Conservation (phyloP, 371 early-diverging fungal genomes). For the Entomophthora muscae region DNA sequence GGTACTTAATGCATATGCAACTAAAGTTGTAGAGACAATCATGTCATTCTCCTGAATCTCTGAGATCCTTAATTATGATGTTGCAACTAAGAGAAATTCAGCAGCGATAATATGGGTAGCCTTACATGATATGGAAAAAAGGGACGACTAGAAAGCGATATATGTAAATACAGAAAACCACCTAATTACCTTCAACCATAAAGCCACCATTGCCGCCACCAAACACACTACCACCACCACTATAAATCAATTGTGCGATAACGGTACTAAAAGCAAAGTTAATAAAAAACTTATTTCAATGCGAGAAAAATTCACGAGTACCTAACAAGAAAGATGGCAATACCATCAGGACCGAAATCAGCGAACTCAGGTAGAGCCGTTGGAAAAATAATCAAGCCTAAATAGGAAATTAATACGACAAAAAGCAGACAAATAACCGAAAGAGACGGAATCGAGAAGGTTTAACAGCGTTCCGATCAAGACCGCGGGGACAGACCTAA, state of each 20-base stretch:
- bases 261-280: constrained; percentile 32
- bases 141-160: constrained; percentile 47
- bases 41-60: constrained; percentile 32
- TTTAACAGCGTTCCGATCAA: constrained; percentile 75
- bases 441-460: constrained; percentile 79
- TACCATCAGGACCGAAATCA: constrained; percentile 72
- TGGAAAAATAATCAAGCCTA: constrained; percentile 71
- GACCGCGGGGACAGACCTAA: constrained; percentile 66
- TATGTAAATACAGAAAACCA: not conserved
- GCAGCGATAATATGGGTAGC: not conserved
- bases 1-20: constrained; percentile 66
- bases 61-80: constrained; percentile 39
- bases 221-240: constrained; percentile 71
- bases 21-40: constrained; percentile 76
- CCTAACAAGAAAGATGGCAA: constrained; percentile 82
- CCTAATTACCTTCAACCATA: constrained; percentile 73
- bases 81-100: constrained; percentile 25
- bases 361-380: constrained; percentile 51
- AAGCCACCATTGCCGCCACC: constrained; percentile 84
- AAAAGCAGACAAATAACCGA: constrained; percentile 25
- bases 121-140: constrained; percentile 77
- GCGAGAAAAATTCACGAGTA: constrained; percentile 22
- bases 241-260: constrained; percentile 65
- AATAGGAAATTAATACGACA: not conserved
- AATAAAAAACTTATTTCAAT: not conserved